phyloP scores from a whole-genome alignment of 176 grass and related monocot species.

The Pharus latifolius region DNA sequence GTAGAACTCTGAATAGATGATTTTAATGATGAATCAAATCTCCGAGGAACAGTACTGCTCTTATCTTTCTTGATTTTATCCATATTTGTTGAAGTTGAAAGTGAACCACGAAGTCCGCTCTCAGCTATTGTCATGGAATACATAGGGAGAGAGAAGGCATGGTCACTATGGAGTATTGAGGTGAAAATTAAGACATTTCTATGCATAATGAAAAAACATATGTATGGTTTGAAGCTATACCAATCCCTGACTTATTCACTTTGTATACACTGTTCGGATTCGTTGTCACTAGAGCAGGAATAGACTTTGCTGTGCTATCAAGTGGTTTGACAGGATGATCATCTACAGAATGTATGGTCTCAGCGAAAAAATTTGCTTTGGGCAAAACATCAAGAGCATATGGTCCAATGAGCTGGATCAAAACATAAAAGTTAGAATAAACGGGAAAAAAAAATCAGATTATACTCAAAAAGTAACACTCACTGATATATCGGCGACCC shows the following conservation, averaged over 20 bases:
- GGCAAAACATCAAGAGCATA: constrained; percentile 90
- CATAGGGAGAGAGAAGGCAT: not conserved
- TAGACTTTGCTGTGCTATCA: constrained; percentile 22
- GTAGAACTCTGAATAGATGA: constrained; percentile 29
- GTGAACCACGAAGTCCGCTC: constrained; percentile 27
- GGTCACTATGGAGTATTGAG: not conserved
- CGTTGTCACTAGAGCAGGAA: constrained; percentile 9
- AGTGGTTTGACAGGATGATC: constrained; percentile 36
- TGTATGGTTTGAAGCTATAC: constrained; percentile 19
- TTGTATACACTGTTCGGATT: constrained; percentile 37
- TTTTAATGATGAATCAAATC: constrained; percentile 47
- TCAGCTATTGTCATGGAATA: constrained; percentile 33
- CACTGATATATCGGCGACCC: constrained; percentile 96
- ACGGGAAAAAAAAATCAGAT: constrained; percentile 3
- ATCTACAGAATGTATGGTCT: constrained; percentile 38
- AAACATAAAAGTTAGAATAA: constrained; percentile 14
- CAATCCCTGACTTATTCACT: constrained; percentile 23
- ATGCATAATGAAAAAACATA: constrained; percentile 8
- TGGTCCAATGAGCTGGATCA: constrained; percentile 73
- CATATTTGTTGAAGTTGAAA: constrained; percentile 24
- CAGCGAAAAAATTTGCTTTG: constrained; percentile 43
- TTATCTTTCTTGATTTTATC: constrained; percentile 42
- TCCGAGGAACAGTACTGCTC: constrained; percentile 25
- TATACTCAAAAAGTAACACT: constrained; percentile 12
- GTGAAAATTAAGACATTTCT: not conserved